Conservation (phyloP, 2,329 filamentous ascomycete species). For the Ophiostoma tasmaniense region DNA sequence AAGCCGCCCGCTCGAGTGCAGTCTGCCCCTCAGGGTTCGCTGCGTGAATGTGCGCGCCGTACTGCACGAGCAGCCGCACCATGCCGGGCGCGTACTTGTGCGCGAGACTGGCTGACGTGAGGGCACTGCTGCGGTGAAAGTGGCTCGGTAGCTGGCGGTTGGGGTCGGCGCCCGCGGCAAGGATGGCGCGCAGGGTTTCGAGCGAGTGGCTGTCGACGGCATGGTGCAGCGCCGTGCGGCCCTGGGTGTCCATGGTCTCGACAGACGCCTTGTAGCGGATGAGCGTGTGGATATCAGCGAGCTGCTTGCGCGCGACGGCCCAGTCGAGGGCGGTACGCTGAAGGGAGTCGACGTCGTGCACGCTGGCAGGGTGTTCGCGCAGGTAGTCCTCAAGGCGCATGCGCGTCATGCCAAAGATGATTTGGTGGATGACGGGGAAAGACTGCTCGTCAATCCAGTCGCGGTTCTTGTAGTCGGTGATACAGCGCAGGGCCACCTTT, state of each 20-base stretch:
- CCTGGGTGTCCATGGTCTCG: not conserved
- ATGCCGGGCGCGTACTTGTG: not conserved
- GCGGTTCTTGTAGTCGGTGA: not conserved
- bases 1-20: not conserved
- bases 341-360: not conserved
- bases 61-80: not conserved
- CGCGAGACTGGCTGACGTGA: not conserved
- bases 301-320: constrained; percentile 6
- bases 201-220: not conserved
- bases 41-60: not conserved
- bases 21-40: not conserved
- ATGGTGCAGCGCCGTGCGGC: not conserved
- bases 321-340: not conserved
- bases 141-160: not conserved
- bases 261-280: not conserved
- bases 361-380: not conserved
- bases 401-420: not conserved
- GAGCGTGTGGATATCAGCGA: not conserved
- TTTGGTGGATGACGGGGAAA: not conserved
- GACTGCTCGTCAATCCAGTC: not conserved
- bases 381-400: not conserved
- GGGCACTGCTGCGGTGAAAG: not conserved
- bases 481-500: not conserved
- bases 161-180: not conserved
- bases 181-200: not conserved